Conservation (phyloP, 345 rosid species). For the Anastatica hierochuntica region DNA sequence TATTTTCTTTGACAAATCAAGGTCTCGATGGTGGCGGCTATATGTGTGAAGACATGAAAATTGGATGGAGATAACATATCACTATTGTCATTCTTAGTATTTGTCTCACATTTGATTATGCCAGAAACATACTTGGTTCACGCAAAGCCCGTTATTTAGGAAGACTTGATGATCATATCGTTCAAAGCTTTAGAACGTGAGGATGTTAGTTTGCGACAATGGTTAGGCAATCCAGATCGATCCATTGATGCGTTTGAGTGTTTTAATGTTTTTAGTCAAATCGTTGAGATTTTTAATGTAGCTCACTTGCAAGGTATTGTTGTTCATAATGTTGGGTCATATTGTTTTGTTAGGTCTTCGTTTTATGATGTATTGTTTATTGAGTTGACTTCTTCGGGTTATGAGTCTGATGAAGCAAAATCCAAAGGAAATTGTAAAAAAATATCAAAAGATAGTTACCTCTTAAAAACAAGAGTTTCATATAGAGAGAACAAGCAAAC, state of each 20-base stretch:
- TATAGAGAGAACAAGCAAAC: too few species aligned
- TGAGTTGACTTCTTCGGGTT: too few species aligned
- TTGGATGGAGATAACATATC: too few species aligned
- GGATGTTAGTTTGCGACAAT: conserved; percentile 83
- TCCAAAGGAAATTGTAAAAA: too few species aligned
- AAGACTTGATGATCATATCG: conserved; percentile 29
- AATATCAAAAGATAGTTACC: too few species aligned
- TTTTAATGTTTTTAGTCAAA: conserved; percentile 80
- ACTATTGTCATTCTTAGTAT: too few species aligned
- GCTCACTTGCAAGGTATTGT: conserved; percentile 86
- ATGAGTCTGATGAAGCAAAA: too few species aligned
- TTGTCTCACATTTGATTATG: too few species aligned
- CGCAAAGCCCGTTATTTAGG: conserved; percentile 37
- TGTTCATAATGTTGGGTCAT: conserved; percentile 80
- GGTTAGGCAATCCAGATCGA: conserved; percentile 77
- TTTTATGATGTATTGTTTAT: conserved; percentile 78
- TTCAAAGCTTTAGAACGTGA: conserved; percentile 46
- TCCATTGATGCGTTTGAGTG: conserved; percentile 64
- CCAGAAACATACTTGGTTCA: conserved; percentile 43
- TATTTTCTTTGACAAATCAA: too few species aligned
- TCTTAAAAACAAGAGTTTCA: too few species aligned
- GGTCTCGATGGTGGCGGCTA: too few species aligned
- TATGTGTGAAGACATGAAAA: too few species aligned
- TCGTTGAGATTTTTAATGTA: conserved; percentile 64
- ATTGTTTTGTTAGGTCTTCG: conserved; percentile 80